A percentile compares a stretch with the other conserved stretches of the same genome.
Evolutionary conservation across 2,329 filamentous ascomycete species (phyloP).

Genomic region (Coleophoma eucalyptorum): DNA sequence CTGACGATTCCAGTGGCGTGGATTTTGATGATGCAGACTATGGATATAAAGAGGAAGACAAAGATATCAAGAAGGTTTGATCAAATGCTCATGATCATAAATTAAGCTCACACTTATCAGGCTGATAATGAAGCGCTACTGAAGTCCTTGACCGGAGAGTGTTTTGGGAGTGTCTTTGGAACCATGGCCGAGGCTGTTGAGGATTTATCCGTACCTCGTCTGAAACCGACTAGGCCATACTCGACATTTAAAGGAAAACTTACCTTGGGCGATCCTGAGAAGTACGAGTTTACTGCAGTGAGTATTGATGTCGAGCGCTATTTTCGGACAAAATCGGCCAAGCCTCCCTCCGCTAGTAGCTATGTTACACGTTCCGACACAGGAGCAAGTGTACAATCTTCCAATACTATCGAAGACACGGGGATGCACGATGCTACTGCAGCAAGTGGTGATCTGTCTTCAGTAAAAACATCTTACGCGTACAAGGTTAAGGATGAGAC

Average conservation of each 20-base stretch:
- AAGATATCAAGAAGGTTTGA: conserved; percentile 63
- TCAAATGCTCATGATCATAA: neutral
- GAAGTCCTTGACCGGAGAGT: conserved; percentile 60
- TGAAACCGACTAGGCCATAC: conserved; percentile 74
- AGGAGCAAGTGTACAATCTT: conserved; percentile 45
- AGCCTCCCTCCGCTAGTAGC: conserved; percentile 70
- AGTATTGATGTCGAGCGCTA: conserved; percentile 88
- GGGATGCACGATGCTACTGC: conserved; percentile 35
- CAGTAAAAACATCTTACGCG: conserved; percentile 71
- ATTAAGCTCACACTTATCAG: conserved; percentile 33
- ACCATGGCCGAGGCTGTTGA: conserved; percentile 83
- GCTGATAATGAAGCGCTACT: conserved; percentile 70
- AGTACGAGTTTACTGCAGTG: conserved; percentile 65
- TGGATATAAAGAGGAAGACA: conserved; percentile 89
- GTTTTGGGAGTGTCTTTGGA: conserved; percentile 67
- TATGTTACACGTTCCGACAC: conserved; percentile 53
- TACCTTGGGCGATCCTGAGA: conserved; percentile 72
- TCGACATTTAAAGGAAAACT: conserved; percentile 77
- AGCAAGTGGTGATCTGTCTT: conserved; percentile 49
- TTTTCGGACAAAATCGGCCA: conserved; percentile 77
- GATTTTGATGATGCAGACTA: conserved; percentile 93
- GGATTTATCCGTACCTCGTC: conserved; percentile 70
- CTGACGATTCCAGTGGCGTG: conserved; percentile 58
- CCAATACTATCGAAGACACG: conserved; percentile 39
- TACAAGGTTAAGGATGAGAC: conserved; percentile 78